phyloP scores from a whole-genome alignment of 331 rosid species.

The Prunus yedoensis region DNA sequence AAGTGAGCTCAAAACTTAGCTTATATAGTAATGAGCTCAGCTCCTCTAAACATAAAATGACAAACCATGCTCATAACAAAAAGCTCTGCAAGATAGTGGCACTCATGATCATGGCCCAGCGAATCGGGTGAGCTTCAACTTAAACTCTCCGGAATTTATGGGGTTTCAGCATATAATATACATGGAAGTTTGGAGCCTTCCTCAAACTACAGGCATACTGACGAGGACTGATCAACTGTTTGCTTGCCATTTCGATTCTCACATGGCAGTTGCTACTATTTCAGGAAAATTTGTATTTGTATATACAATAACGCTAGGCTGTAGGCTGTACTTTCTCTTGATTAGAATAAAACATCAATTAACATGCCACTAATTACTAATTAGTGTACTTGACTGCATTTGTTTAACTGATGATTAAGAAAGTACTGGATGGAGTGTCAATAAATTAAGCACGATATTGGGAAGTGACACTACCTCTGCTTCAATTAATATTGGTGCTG shows the following conservation, averaged over 20 bases:
- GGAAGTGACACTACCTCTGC: neutral
- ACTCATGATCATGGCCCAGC: conserved; percentile 7
- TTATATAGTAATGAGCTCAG: neutral
- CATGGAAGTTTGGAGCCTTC: conserved; percentile 13
- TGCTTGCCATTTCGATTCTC: conserved; percentile 9
- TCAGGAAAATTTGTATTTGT: neutral
- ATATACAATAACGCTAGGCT: neutral
- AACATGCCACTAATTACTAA: neutral
- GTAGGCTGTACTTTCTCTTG: neutral
- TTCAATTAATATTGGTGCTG: neutral
- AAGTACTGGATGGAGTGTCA: neutral
- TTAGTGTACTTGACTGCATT: neutral
- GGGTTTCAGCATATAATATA: neutral
- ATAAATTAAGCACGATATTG: neutral
- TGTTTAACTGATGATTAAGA: neutral
- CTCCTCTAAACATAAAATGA: too few relatives aligned
- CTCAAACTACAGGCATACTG: neutral
- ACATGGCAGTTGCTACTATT: neutral
- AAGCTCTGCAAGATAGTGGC: conserved; percentile 9
- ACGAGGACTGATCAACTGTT: neutral
- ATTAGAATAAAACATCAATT: neutral
- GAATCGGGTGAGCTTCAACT: neutral
- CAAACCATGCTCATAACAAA: too few relatives aligned
- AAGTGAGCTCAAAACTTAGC: neutral
- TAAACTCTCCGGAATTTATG: neutral